Conservation (phyloP, 257 asterid genomes). For the Craterostigma plantagineum region DNA sequence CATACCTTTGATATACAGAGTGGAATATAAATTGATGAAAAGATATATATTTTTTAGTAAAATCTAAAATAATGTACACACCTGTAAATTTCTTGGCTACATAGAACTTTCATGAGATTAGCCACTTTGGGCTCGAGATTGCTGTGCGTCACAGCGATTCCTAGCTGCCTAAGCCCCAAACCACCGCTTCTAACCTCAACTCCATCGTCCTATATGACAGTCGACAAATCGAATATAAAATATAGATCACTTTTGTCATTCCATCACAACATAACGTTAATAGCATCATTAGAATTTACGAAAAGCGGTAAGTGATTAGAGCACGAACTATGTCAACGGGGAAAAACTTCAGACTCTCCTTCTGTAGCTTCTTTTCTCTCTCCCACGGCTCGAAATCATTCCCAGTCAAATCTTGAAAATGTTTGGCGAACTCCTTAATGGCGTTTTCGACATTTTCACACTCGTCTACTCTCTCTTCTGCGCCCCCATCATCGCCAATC, state of each 20-base stretch:
- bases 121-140: conserved; percentile 72
- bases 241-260: no score
- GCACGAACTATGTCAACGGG: conserved; percentile 48
- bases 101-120: conserved; percentile 51
- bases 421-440: conserved; percentile 31
- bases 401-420: conserved; percentile 42
- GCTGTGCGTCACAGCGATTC: conserved; percentile 47
- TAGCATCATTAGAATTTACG: neutral
- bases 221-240: no score
- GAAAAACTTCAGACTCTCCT: conserved; percentile 18
- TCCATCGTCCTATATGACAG: conserved; percentile 59
- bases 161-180: conserved; percentile 56
- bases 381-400: conserved; percentile 67
- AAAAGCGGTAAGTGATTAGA: neutral
- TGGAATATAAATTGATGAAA: neutral
- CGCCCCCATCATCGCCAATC: conserved; percentile 27
- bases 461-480: conserved; percentile 18
- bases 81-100: conserved; percentile 81
- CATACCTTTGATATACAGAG: conserved; percentile 33
- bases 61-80: conserved; percentile 2
- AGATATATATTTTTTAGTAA: neutral
- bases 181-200: conserved; percentile 78
- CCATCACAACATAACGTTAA: no score
- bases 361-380: conserved; percentile 31
- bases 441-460: conserved; percentile 31